Evolutionary conservation across 495 filamentous ascomycete species (phyloP).

Genomic region (Aspergillus wentii): DNA sequence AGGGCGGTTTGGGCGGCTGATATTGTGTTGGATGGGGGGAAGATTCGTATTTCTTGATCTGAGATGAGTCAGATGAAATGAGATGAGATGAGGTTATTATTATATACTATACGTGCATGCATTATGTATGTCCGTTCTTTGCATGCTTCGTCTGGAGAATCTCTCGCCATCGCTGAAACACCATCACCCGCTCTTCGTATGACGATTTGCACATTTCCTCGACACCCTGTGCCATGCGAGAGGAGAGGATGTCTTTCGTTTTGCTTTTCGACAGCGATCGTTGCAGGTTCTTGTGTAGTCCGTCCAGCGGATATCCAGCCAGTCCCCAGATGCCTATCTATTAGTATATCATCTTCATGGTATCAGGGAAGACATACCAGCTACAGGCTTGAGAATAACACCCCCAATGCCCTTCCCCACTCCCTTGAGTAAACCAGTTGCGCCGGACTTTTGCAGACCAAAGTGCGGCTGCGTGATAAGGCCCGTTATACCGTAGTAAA

Average conservation of each 20-base stretch:
- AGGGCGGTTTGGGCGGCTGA: slow-evolving; percentile 16
- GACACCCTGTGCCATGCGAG: slow-evolving; percentile 67
- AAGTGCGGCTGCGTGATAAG: slow-evolving; percentile 64
- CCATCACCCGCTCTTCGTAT: slow-evolving; percentile 12
- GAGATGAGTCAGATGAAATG: no score
- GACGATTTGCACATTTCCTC: slow-evolving; percentile 42
- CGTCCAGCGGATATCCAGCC: slow-evolving; percentile 69
- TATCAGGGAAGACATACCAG: slow-evolving; percentile 42
- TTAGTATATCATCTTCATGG: slow-evolving; percentile 5
- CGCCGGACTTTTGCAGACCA: slow-evolving; percentile 64
- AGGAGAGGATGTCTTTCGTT: slow-evolving; percentile 66
- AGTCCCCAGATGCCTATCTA: slow-evolving; percentile 55
- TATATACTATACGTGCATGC: no score
- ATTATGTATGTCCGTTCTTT: no score
- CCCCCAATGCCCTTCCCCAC: slow-evolving; percentile 73
- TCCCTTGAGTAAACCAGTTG: slow-evolving; percentile 66
- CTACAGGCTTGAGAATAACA: slow-evolving; percentile 61
- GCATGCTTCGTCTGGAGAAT: no score
- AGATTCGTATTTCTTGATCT: slow-evolving; percentile 11
- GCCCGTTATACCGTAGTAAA: slow-evolving; percentile 69
- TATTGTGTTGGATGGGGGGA: slow-evolving; percentile 5
- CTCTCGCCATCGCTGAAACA: slow-evolving; percentile 15
- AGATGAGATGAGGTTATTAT: no score
- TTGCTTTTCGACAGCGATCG: slow-evolving; percentile 57
- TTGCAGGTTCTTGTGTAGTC: slow-evolving; percentile 68